Evolutionary conservation across 139 green algal species (phyloP).

Genomic region (Tetradesmus obliquus): DNA sequence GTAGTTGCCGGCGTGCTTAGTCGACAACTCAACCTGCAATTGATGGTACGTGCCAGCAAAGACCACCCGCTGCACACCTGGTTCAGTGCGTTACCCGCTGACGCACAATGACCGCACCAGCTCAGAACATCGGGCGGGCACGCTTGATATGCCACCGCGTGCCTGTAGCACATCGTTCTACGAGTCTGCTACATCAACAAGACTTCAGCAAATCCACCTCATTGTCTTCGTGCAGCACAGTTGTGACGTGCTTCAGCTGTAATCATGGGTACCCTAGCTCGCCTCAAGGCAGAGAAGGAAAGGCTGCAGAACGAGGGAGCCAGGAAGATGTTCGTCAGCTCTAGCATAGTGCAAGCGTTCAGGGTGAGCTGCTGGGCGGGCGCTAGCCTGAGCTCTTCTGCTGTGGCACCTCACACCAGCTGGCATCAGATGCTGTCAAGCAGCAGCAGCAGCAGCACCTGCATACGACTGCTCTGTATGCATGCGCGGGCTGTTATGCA

Average conservation of each 20-base stretch:
- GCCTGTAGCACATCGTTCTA: no score
- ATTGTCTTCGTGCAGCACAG: no score
- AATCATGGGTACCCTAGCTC: background rate
- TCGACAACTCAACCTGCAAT: no score
- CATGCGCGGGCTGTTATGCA: no score
- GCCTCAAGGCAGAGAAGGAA: background rate
- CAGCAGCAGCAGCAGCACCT: background rate
- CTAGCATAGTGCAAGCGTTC: background rate
- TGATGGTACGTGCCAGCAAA: no score
- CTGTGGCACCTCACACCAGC: background rate
- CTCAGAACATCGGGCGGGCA: background rate
- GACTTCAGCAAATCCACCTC: no score
- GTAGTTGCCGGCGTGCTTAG: no score
- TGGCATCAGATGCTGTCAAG: background rate
- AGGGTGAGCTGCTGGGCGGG: background rate
- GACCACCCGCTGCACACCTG: no score
- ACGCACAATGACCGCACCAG: background rate
- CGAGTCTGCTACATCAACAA: no score
- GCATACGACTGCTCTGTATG: no score
- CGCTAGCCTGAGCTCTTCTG: background rate
- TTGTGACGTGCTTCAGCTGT: background rate
- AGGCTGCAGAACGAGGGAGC: background rate
- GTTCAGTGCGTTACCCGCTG: background rate
- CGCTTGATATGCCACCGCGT: no score
- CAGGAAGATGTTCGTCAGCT: conserved; percentile 20